These are phyloP conservation scores for Murraya koenigii DNA, from an alignment of 345 rosid species.

Conservation along the genomic window DNA sequence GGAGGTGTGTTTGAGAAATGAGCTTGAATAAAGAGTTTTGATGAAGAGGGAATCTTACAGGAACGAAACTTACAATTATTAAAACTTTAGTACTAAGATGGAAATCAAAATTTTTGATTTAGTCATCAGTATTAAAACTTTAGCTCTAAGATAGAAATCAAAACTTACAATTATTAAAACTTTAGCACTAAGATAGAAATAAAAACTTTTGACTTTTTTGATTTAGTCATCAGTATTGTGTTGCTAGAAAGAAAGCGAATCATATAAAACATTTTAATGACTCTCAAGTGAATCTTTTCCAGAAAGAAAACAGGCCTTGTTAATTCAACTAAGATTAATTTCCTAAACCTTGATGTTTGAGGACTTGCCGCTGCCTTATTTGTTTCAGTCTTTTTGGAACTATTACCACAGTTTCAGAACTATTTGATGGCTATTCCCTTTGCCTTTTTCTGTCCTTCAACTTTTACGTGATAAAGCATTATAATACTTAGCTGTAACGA, in stretches of 20 bases:
- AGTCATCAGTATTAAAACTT: too few relatives aligned
- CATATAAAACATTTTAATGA: background rate
- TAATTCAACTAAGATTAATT: background rate
- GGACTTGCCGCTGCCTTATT: background rate
- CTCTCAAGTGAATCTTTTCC: background rate
- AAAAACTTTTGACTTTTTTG: background rate
- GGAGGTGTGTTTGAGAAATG: background rate
- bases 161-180: background rate
- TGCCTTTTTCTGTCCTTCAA: too few relatives aligned
- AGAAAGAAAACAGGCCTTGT: too few relatives aligned
- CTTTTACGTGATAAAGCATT: background rate
- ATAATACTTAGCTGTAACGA: background rate
- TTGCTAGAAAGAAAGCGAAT: background rate
- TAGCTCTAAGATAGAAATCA: background rate
- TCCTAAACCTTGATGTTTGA: background rate
- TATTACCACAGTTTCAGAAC: background rate
- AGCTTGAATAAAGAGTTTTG: background rate
- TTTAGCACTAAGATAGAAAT: background rate
- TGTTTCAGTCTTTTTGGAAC: background rate
- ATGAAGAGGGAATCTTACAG: background rate
- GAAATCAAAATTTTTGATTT: background rate
- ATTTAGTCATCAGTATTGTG: too few relatives aligned
- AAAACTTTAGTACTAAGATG: background rate
- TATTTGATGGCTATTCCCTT: background rate
- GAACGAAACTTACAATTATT: background rate